phyloP scores from a whole-genome alignment of 176 grass and related monocot species.

The Carex littledalei region DNA sequence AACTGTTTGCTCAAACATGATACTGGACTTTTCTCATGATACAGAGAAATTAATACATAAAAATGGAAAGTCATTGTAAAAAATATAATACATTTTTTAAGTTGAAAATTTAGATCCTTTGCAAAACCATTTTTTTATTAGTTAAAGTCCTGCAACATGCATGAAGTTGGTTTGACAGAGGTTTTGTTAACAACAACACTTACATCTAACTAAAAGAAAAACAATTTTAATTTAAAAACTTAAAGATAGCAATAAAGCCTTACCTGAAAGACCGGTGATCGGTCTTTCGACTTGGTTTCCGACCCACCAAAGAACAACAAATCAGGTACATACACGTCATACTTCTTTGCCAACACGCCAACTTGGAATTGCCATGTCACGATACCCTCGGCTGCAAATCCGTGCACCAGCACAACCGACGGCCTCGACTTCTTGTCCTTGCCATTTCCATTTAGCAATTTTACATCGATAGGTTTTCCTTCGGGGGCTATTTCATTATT shows the following conservation, averaged over 20 bases:
- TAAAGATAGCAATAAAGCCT: background rate
- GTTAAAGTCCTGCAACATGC: background rate
- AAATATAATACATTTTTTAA: background rate
- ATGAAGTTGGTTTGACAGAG: background rate
- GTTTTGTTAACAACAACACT: background rate
- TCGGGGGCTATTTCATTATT: slow-evolving; percentile 30
- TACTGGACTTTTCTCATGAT: background rate
- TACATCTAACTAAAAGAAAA: background rate
- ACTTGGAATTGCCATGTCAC: slow-evolving; percentile 91
- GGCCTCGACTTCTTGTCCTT: slow-evolving; percentile 25
- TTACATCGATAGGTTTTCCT: background rate
- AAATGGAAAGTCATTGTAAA: background rate
- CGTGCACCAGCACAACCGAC: slow-evolving; percentile 78
- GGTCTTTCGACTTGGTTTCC: slow-evolving; percentile 43
- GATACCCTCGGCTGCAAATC: slow-evolving; percentile 79
- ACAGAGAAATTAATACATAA: background rate
- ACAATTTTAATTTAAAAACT: background rate
- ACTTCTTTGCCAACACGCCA: slow-evolving; percentile 48
- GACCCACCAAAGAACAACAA: slow-evolving; percentile 85
- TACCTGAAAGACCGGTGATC: slow-evolving; percentile 39
- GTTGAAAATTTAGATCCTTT: background rate
- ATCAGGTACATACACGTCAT: slow-evolving; percentile 95
- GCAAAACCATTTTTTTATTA: too few species aligned
- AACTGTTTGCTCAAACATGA: background rate
- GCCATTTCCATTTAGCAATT: background rate